These are phyloP conservation scores for Tuber borchii DNA, from an alignment of 495 filamentous ascomycete species.

Conservation along the genomic window DNA sequence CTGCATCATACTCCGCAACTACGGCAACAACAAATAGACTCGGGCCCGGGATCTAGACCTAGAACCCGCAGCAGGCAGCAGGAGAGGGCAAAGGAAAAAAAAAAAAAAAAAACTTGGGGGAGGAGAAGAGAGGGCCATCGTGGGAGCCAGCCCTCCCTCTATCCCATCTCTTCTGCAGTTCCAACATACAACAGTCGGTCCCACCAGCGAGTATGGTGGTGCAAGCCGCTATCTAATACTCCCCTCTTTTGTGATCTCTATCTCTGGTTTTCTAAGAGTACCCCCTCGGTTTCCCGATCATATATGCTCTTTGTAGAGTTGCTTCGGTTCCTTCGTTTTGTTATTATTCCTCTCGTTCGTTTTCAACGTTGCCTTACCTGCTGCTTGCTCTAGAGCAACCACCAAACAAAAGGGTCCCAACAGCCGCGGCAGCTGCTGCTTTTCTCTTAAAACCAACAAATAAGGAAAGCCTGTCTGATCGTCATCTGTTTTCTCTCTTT, in stretches of 20 bases:
- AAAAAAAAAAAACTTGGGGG: not conserved
- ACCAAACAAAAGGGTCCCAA: not conserved
- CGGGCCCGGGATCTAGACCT: not conserved
- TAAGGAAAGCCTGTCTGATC: not conserved
- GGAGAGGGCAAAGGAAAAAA: not conserved
- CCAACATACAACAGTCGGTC: not conserved
- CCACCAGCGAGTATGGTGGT: slow-evolving; percentile 29
- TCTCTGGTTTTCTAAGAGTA: slow-evolving; percentile 15
- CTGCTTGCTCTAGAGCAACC: not conserved
- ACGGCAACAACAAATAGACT: slow-evolving; percentile 1
- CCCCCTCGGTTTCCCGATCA: slow-evolving; percentile 26
- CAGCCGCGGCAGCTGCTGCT: not conserved
- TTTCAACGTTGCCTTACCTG: not conserved
- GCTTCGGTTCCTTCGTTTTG: slow-evolving; percentile 21
- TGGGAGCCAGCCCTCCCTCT: not conserved
- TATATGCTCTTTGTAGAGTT: slow-evolving; percentile 21
- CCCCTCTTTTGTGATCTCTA: slow-evolving; percentile 11
- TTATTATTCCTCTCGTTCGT: slow-evolving; percentile 20
- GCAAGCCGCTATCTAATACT: slow-evolving; percentile 27
- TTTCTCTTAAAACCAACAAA: slow-evolving; percentile 1
- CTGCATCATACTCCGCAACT: not conserved
- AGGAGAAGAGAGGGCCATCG: not conserved
- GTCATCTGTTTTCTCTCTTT: slow-evolving; percentile 20
- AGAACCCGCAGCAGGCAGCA: not conserved
- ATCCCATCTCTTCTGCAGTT: not conserved